Percentiles rank a stretch among this genome's conserved stretches.
phyloP scores from a whole-genome alignment of 495 filamentous ascomycete species.

The Lophium mytilinum region DNA sequence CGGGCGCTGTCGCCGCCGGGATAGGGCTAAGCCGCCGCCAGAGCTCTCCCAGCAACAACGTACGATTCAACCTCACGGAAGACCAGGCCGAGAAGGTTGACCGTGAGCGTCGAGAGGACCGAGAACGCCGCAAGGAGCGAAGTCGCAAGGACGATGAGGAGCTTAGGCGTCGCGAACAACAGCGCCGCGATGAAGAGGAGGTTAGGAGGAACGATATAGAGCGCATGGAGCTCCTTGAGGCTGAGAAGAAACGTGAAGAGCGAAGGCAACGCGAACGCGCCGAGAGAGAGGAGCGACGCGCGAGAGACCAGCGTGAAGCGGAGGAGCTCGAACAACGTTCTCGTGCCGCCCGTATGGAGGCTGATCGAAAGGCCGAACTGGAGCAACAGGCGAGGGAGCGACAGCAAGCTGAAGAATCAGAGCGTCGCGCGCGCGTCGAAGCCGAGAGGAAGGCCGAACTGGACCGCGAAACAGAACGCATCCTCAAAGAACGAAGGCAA shows the following conservation, averaged over 20 bases:
- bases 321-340: slow-evolving; percentile 15
- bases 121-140: slow-evolving; percentile 9
- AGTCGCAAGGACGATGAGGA: slow-evolving; percentile 14
- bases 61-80: slow-evolving; percentile 30
- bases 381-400: slow-evolving; percentile 5
- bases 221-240: slow-evolving; percentile 6
- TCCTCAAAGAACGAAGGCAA: neutral
- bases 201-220: slow-evolving; percentile 10
- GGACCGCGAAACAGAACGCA: slow-evolving; percentile 16
- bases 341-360: slow-evolving; percentile 8
- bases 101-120: slow-evolving; percentile 12
- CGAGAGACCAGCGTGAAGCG: slow-evolving; percentile 5
- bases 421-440: slow-evolving; percentile 11
- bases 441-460: slow-evolving; percentile 15
- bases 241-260: slow-evolving; percentile 14
- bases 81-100: slow-evolving; percentile 18
- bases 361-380: slow-evolving; percentile 13
- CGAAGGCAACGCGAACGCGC: slow-evolving; percentile 6
- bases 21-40: slow-evolving; percentile 4
- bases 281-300: slow-evolving; percentile 4
- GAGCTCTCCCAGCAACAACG: slow-evolving; percentile 22
- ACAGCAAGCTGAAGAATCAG: slow-evolving; percentile 4
- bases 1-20: slow-evolving; percentile 18
- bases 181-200: slow-evolving; percentile 11
- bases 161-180: slow-evolving; percentile 12